Evolutionary conservation across 805 yeast genomes (phyloP), one percentile per base, ranked within the genome.

Genomic region (Metschnikowia corniflorae): DNA sequence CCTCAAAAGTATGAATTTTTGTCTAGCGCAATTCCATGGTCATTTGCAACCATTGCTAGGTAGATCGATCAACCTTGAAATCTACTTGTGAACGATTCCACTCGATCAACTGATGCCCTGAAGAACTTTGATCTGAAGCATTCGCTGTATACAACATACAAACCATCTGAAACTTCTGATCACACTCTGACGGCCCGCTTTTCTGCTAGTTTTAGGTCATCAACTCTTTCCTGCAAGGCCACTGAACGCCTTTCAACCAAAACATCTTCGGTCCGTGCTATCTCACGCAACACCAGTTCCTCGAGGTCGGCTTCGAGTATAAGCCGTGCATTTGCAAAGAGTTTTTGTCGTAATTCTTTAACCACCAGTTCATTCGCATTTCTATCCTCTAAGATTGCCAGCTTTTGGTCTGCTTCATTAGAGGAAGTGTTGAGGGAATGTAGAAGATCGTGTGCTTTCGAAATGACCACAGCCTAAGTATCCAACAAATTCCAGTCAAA

Each of bases 211-310:
- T 33, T 33, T 3, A 47, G 33, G 6, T 38, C 42, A 20, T 61
- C 65, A 10, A 58, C 63, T 30, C 51, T 17, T 8, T 39, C 45
- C 26, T 57, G 54, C 20, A 62, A 47, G 14, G 40, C 35, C 12
- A 44, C 41, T 5, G 53, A 42, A 8, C 61, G 47, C 15, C 32
- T 16, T 8, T 46, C 51, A 8, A 56, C 47, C 2, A 42, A 50
- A 1, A 28, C 26, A 10, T 45, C 48, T 34, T 61, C 66, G n/a
- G 39, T 45, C 12, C 33, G 31, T 6, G 37, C 28, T 16, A 53
- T 28, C 3, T 29, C 18, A 13, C 16, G 12, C 13, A 43, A 31
- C 19, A 32, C 34, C n/a, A 14, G 35, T 6, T 51, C 42, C 29
- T 55, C 54, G 21, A 47, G 46, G 13, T 45, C 52, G 2, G 40